Conservation (phyloP, 257 asterid genomes). For the Nicotiana obtusifolia region DNA sequence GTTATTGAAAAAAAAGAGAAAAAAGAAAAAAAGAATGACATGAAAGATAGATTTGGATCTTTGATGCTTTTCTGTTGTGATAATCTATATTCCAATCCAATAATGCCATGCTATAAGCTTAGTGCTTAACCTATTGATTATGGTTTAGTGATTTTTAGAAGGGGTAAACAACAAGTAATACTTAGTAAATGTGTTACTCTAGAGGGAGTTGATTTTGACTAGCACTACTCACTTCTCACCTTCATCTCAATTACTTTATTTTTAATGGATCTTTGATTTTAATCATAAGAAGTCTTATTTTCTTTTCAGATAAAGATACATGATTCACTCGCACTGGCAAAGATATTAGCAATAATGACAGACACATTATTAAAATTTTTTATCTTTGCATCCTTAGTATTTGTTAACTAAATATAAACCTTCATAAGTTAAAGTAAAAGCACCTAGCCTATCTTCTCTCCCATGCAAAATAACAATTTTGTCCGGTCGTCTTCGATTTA, state of each 20-base stretch:
- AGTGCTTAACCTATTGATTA: neutral
- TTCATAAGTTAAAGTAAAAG: neutral
- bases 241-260: neutral
- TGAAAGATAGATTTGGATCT: neutral
- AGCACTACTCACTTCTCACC: neutral
- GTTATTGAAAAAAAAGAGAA: neutral
- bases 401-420: neutral
- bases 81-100: neutral
- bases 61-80: neutral
- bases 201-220: neutral
- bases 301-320: neutral
- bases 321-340: neutral
- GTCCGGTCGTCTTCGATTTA: neutral
- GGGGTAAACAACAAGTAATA: neutral
- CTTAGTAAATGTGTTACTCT: neutral
- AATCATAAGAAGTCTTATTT: neutral
- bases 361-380: neutral
- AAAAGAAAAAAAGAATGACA: neutral
- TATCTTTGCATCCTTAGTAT: neutral
- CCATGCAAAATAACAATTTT: too few relatives aligned
- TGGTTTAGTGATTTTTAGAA: neutral
- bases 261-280: neutral
- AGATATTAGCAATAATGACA: too few relatives aligned
- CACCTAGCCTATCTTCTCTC: neutral
- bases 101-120: neutral